These are phyloP conservation scores for Chaetomium sp. DNA, from an alignment of 2,329 filamentous ascomycete genomes.

Conservation along the genomic window DNA sequence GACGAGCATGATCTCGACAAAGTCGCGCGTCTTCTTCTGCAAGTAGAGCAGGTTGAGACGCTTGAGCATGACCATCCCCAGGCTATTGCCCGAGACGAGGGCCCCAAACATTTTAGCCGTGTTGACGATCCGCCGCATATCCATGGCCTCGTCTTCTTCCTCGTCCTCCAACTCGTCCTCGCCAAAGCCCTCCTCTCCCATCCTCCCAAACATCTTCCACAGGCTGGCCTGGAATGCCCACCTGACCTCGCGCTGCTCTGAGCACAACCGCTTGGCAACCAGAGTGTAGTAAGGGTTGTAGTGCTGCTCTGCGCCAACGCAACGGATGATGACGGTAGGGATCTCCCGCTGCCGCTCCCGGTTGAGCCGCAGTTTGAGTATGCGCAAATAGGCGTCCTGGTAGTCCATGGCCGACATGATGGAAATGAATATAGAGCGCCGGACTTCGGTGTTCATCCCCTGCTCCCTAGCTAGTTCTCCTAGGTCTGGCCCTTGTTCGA, in stretches of 20 bases:
- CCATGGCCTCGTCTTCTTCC: conserved; percentile 49
- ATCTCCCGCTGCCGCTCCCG: conserved; percentile 85
- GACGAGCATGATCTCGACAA: conserved; percentile 80
- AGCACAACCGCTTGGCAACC: conserved; percentile 76
- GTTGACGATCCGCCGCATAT: conserved; percentile 54
- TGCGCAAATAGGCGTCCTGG: conserved; percentile 77
- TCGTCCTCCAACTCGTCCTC: conserved; percentile 63
- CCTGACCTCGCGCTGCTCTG: conserved; percentile 67
- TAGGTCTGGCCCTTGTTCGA: conserved; percentile 66
- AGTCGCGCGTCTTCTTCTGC: conserved; percentile 72
- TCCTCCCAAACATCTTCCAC: conserved; percentile 80
- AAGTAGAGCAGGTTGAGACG: conserved; percentile 78
- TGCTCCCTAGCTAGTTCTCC: conserved; percentile 74
- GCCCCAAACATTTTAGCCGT: conserved; percentile 58
- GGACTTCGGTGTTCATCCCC: conserved; percentile 83
- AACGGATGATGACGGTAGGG: conserved; percentile 83
- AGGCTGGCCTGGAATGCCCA: conserved; percentile 87
- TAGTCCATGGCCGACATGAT: conserved; percentile 84
- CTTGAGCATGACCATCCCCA: conserved; percentile 58
- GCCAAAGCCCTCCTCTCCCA: conserved; percentile 79
- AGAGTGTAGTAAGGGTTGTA: conserved; percentile 96
- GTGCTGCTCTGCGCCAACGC: conserved; percentile 75
- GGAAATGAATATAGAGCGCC: conserved; percentile 88
- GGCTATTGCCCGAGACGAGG: conserved; percentile 50
- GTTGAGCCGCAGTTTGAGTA: conserved; percentile 82